phyloP scores from a whole-genome alignment of 495 filamentous ascomycete genomes.

The Penicillium lividum region DNA sequence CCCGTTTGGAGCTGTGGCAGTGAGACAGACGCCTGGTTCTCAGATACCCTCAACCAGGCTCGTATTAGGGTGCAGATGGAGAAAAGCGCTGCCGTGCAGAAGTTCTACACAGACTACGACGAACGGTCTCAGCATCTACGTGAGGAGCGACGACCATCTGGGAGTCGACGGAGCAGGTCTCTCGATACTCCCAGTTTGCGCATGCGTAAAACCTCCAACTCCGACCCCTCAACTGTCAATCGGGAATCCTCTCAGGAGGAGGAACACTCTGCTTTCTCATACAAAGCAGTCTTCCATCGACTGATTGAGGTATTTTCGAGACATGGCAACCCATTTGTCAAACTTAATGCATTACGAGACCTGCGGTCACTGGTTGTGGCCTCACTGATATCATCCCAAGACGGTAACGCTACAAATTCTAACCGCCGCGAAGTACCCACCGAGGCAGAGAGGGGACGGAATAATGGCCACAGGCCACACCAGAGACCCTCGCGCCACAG shows the following conservation, averaged over 20 bases:
- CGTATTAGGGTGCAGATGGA: slow-evolving; percentile 75
- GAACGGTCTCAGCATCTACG: slow-evolving; percentile 29
- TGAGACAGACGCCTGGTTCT: slow-evolving; percentile 93
- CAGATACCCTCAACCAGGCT: slow-evolving; percentile 69
- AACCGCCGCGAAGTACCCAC: background rate
- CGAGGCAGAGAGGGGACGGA: slow-evolving; percentile 8
- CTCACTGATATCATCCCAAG: slow-evolving; percentile 60
- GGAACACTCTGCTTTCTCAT: slow-evolving; percentile 58
- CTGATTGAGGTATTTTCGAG: slow-evolving; percentile 85
- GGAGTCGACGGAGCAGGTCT: slow-evolving; percentile 39
- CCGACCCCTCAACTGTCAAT: background rate
- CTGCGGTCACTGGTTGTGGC: slow-evolving; percentile 79
- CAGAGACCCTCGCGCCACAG: slow-evolving; percentile 35
- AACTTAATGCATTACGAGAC: slow-evolving; percentile 81
- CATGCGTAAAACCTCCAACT: background rate
- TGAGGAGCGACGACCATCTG: slow-evolving; percentile 25
- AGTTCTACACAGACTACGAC: slow-evolving; percentile 45
- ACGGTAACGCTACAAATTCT: slow-evolving; percentile 31
- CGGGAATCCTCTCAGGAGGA: slow-evolving; percentile 4
- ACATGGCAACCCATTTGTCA: slow-evolving; percentile 83
- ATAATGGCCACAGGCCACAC: slow-evolving; percentile 6
- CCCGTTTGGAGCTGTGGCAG: slow-evolving; percentile 80
- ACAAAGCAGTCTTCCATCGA: slow-evolving; percentile 71
- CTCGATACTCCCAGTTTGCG: slow-evolving; percentile 20
- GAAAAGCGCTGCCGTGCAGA: slow-evolving; percentile 54